Conservation (phyloP, 805 yeast genomes). For the Naumovozyma castellii region DNA sequence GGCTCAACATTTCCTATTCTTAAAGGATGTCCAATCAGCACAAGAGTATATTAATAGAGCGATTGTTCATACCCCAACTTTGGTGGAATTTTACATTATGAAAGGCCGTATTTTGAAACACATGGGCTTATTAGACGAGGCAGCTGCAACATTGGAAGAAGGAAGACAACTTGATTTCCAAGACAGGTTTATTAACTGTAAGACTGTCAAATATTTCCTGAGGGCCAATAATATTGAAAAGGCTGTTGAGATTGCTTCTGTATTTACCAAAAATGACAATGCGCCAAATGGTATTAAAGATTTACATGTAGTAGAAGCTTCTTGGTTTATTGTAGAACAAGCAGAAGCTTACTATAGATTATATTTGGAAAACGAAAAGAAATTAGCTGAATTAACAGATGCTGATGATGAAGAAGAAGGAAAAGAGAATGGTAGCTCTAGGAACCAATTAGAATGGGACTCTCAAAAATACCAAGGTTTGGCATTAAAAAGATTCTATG, state of each 20-base stretch:
- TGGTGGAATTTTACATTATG: constrained; percentile 70
- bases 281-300: constrained; percentile 78
- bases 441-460: constrained; percentile 35
- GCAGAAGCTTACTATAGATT: constrained; percentile 73
- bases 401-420: constrained; percentile 21
- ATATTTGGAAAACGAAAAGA: constrained; percentile 32
- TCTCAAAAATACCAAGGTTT: constrained; percentile 49
- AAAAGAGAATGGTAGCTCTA: constrained; percentile 17
- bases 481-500: constrained; percentile 67
- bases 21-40: constrained; percentile 48
- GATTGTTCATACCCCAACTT: constrained; percentile 65
- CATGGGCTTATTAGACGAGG: constrained; percentile 48
- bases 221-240: constrained; percentile 66
- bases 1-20: constrained; percentile 63
- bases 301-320: constrained; percentile 80
- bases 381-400: constrained; percentile 8
- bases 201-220: constrained; percentile 72
- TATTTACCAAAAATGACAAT: constrained; percentile 81
- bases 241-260: constrained; percentile 63
- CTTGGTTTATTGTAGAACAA: constrained; percentile 77
- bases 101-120: constrained; percentile 78
- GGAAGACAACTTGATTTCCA: constrained; percentile 75
- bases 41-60: constrained; percentile 50
- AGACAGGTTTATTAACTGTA: constrained; percentile 86
- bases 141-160: constrained; percentile 54